A percentile compares a stretch with the other conserved stretches of the same genome.
Evolutionary conservation across 1,284 basidiomycete species (phyloP).

Genomic region (Jaminaea rosea): DNA sequence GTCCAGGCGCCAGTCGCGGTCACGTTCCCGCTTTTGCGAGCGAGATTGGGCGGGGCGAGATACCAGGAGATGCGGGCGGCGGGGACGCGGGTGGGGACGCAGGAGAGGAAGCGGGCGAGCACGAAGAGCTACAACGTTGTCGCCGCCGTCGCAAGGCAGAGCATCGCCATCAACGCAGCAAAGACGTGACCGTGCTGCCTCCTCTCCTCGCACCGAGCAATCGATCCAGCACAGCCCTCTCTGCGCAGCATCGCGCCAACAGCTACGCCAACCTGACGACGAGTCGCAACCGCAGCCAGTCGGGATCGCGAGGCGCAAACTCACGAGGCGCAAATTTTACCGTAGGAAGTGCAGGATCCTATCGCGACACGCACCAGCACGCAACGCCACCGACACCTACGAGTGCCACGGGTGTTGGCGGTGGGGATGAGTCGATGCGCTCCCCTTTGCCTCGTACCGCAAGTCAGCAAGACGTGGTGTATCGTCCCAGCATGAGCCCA

Average conservation of each 20-base stretch:
- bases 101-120: conserved; percentile 10
- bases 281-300: neutral
- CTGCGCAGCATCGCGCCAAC: conserved; percentile 16
- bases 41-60: conserved; percentile 33
- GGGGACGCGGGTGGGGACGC: neutral
- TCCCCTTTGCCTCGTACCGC: neutral
- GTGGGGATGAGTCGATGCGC: neutral
- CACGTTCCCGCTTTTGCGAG: conserved; percentile 29
- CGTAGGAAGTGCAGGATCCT: conserved; percentile 19
- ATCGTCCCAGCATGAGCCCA: conserved; percentile 22
- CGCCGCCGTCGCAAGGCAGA: conserved; percentile 13
- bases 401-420: neutral
- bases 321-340: conserved; percentile 19
- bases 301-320: conserved; percentile 10
- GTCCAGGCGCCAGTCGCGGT: conserved; percentile 28
- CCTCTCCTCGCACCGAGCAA: conserved; percentile 29
- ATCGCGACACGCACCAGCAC: neutral
- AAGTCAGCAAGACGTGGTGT: neutral
- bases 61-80: conserved; percentile 21
- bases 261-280: conserved; percentile 27
- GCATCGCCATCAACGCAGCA: conserved; percentile 22
- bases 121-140: conserved; percentile 17
- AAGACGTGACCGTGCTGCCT: conserved; percentile 30
- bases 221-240: too few relatives aligned
- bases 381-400: neutral